Evolutionary conservation across 805 yeast genomes (phyloP), one percentile per base, ranked within the genome.

Genomic region (Trichomonascus vanleenenianus): DNA sequence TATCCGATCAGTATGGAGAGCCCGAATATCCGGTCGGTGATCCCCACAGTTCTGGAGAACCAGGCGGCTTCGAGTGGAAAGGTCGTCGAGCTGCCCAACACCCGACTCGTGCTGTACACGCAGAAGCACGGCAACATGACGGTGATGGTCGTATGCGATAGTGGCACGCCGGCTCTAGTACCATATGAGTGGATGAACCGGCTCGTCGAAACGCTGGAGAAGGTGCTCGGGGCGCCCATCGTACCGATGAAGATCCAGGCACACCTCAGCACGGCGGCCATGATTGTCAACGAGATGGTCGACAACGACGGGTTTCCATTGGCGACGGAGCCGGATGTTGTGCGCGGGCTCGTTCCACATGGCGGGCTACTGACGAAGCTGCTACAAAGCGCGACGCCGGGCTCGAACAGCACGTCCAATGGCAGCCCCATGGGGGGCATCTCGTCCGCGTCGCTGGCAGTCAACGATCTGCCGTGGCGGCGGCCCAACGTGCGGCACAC

Each of bases 201-300:
- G 25, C 60, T 85, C 18, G 67, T 79, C 11, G 72, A 62, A 15
- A 72, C 72, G 0, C 66, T 85, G 52, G 66, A 70, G 40, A 79
- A 76, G 45, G 85, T 79, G 60, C 81, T 85, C 50, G 73, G 72
- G 14, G 63, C 63, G 31, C 80, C 80, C 2, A 58, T 88, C 27
- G 71, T 78, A 2, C 62, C 76, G 1, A 58, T 74, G 20, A 83
- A 80, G 52, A 64, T 93, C 9, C 81, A 75, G 44, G 75, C 82
- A 39, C 83, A 87, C 57, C 74, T 73, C 52, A 94, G 87, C 56
- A 77, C 84, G 1, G 63, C 88, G 39, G 73, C 83, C 30, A 67
- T 87, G 54, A 63, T 91, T 32, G 65, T 89, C 49, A 83, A 79
- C 56, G 93, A 85, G 57, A 77, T 85, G 78, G 58, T 88, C 11